A percentile compares a stretch with the other conserved stretches of the same genome.
Conservation (phyloP, 257 asterid species). For the Solanum sitiens region DNA sequence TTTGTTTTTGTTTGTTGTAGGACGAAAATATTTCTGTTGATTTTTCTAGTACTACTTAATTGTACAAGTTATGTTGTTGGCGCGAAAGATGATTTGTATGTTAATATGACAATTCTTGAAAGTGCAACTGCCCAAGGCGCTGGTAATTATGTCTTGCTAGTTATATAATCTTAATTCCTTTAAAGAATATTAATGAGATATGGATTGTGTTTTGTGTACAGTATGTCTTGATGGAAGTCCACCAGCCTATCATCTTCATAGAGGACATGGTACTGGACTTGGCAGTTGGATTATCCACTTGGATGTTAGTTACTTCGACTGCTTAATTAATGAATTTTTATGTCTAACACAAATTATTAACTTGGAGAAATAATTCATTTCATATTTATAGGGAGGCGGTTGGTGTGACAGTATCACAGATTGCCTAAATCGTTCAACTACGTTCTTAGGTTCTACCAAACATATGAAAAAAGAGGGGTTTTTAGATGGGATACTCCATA, state of each 20-base stretch:
- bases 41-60: not conserved
- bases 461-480: accelerated
- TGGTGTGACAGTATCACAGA: too few relatives aligned
- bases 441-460: too few relatives aligned
- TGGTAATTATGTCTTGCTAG: too few relatives aligned
- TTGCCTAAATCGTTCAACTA: too few relatives aligned
- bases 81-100: not conserved
- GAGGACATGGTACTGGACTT: not conserved
- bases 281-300: not conserved
- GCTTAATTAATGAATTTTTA: not conserved
- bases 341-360: too few relatives aligned
- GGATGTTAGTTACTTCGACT: not conserved
- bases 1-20: not conserved
- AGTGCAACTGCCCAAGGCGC: not conserved
- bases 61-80: not conserved
- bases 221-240: not conserved
- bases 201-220: not conserved
- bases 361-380: too few relatives aligned
- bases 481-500: too few relatives aligned
- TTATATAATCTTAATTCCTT: not conserved
- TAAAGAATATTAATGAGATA: not conserved
- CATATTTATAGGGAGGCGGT: too few relatives aligned
- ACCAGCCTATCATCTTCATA: not conserved
- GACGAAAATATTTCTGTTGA: not conserved
- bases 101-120: not conserved